These are phyloP conservation scores for Lepiota venenata DNA, from an alignment of 768 basidiomycete genomes.

Conservation along the genomic window DNA sequence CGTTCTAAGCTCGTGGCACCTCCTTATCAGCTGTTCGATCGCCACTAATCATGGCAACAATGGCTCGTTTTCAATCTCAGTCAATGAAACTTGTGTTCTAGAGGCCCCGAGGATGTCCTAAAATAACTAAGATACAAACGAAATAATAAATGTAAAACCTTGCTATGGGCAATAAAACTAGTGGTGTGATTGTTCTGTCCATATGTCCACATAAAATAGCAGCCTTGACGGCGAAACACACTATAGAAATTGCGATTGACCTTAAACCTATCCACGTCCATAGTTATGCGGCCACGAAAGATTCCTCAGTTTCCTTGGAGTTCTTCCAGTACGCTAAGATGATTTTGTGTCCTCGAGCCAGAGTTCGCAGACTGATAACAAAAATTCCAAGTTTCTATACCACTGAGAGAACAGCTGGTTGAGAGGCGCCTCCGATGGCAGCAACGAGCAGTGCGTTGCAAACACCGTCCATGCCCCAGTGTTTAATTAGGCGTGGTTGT, in stretches of 20 bases:
- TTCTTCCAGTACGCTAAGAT: conserved; percentile 72
- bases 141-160: conserved; percentile 35
- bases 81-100: conserved; percentile 74
- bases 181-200: no score
- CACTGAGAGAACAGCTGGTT: no score
- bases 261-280: conserved; percentile 69
- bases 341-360: conserved; percentile 53
- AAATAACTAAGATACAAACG: background rate
- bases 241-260: conserved; percentile 64
- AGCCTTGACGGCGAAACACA: no score
- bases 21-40: conserved; percentile 68
- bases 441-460: no score
- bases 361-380: conserved; percentile 49
- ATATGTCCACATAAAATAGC: no score
- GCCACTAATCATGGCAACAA: conserved; percentile 70
- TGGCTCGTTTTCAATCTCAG: conserved; percentile 70
- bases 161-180: conserved; percentile 70
- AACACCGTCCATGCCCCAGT: no score
- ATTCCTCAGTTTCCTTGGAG: conserved; percentile 55
- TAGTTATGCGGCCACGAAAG: conserved; percentile 78
- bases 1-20: conserved; percentile 76
- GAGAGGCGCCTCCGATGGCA: no score
- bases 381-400: no score
- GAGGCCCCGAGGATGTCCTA: conserved; percentile 80
- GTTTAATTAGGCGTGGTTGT: no score